Percentiles rank a stretch among this genome's conserved stretches.
These are phyloP conservation scores for Globisporangium orthogonon DNA, from an alignment of 352 stramenopile species.

Conservation along the genomic window DNA sequence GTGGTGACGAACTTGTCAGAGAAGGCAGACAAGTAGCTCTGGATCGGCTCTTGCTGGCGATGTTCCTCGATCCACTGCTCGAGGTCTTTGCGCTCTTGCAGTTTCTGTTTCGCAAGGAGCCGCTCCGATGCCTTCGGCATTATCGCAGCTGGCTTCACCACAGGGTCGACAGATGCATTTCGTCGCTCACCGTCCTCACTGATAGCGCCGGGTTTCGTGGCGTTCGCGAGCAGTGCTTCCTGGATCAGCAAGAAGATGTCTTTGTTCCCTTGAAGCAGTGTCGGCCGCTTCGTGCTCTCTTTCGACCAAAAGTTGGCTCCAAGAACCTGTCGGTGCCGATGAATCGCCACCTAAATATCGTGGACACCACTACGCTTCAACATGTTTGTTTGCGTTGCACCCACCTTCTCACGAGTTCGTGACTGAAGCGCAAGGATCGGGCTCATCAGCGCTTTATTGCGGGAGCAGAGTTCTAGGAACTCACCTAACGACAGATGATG, in stretches of 20 bases:
- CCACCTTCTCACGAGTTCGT: slow-evolving; percentile 19
- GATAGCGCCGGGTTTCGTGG: background rate
- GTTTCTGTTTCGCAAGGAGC: slow-evolving; percentile 11
- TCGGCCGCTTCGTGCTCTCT: slow-evolving; percentile 24
- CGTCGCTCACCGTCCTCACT: background rate
- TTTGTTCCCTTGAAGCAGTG: slow-evolving; percentile 16
- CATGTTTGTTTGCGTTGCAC: background rate
- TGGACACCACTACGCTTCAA: background rate
- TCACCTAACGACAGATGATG: slow-evolving; percentile 16
- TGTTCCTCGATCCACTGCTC: slow-evolving; percentile 11
- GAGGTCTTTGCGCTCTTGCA: slow-evolving; percentile 11
- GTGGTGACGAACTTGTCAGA: slow-evolving; percentile 12
- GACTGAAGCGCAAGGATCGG: slow-evolving; percentile 35
- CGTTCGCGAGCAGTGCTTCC: slow-evolving; percentile 9
- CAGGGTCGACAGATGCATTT: background rate
- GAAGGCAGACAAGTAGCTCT: slow-evolving; percentile 4
- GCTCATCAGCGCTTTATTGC: slow-evolving; percentile 30
- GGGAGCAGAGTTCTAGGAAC: slow-evolving; percentile 29
- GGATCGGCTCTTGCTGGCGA: slow-evolving; percentile 1
- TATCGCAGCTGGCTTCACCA: background rate
- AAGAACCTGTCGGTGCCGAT: slow-evolving; percentile 11
- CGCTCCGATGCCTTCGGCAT: slow-evolving; percentile 14
- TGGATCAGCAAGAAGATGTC: slow-evolving; percentile 24
- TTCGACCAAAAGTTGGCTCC: slow-evolving; percentile 27
- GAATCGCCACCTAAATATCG: too few relatives aligned